Percentiles rank a stretch among this genome's conserved stretches.
phyloP scores from a whole-genome alignment of 805 yeast species.

The Sugiyamaella qingdaonensis region DNA sequence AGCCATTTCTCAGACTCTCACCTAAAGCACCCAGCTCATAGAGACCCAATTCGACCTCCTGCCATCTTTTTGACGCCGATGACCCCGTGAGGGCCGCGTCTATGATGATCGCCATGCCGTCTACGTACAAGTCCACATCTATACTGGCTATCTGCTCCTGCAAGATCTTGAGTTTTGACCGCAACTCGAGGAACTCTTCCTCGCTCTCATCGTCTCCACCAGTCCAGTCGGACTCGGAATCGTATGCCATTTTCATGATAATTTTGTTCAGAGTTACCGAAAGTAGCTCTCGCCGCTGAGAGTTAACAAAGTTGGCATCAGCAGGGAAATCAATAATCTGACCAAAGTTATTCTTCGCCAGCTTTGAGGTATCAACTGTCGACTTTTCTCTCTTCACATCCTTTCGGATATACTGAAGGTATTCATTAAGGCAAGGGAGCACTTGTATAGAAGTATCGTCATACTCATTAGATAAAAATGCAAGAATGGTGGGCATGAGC shows the following conservation, averaged over 20 bases:
- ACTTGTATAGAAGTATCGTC: slow-evolving; percentile 86
- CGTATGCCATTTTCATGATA: slow-evolving; percentile 74
- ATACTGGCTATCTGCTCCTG: slow-evolving; percentile 76
- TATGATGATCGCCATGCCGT: slow-evolving; percentile 57
- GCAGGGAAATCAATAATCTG: slow-evolving; percentile 27
- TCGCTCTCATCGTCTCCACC: slow-evolving; percentile 64
- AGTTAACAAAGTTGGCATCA: slow-evolving; percentile 29
- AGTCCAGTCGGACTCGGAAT: slow-evolving; percentile 62
- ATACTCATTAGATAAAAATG: slow-evolving; percentile 71
- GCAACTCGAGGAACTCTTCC: slow-evolving; percentile 74
- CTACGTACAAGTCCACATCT: slow-evolving; percentile 57
- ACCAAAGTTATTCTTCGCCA: slow-evolving; percentile 29
- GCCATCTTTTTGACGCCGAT: slow-evolving; percentile 50
- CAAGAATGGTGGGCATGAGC: slow-evolving; percentile 68
- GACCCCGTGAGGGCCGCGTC: slow-evolving; percentile 42
- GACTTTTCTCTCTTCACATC: slow-evolving; percentile 46
- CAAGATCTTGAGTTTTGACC: slow-evolving; percentile 67
- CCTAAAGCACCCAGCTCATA: slow-evolving; percentile 75
- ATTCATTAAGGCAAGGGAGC: slow-evolving; percentile 74
- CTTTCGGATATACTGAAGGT: slow-evolving; percentile 57
- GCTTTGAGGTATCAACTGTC: slow-evolving; percentile 37
- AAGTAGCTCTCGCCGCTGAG: slow-evolving; percentile 48
- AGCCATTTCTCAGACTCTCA: slow-evolving; percentile 73
- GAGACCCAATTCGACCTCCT: slow-evolving; percentile 78
- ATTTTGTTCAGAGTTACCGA: slow-evolving; percentile 62